A percentile compares a stretch with the other conserved stretches of the same genome.
Evolutionary conservation across 2,329 filamentous ascomycete genomes (phyloP).

Genomic region (Ilyonectria mors-panacis): DNA sequence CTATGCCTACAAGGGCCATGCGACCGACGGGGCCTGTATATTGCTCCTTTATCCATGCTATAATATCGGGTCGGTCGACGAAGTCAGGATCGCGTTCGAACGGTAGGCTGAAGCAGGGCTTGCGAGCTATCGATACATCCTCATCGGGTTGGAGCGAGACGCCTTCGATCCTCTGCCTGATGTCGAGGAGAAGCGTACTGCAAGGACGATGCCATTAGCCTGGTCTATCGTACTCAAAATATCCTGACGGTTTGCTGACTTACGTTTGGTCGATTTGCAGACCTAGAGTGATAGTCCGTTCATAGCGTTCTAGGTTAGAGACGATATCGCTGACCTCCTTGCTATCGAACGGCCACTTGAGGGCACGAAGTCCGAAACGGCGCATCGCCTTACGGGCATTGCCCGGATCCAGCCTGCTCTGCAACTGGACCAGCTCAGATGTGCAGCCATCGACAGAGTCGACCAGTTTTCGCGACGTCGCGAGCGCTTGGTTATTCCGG

Average conservation of each 20-base stretch:
- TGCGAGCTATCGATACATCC: too few species aligned
- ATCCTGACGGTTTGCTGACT: background rate
- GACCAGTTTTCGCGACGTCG: background rate
- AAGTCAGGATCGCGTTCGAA: too few species aligned
- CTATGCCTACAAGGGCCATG: constrained; percentile 52
- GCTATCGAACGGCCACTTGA: constrained; percentile 31
- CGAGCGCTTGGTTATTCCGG: too few species aligned
- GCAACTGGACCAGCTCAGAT: constrained; percentile 10
- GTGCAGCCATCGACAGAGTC: constrained; percentile 19
- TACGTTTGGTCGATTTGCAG: constrained; percentile 19
- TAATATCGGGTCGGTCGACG: too few species aligned
- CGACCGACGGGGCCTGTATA: constrained; percentile 24
- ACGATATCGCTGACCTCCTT: constrained; percentile 20
- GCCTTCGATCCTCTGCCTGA: constrained; percentile 8
- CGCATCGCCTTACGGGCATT: constrained; percentile 16
- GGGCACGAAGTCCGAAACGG: constrained; percentile 23
- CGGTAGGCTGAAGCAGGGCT: too few species aligned
- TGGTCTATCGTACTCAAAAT: background rate
- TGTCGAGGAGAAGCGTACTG: constrained; percentile 22
- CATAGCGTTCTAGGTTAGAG: too few species aligned
- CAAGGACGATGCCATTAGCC: background rate
- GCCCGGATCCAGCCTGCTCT: constrained; percentile 20
- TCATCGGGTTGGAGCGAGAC: background rate
- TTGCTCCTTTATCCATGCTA: background rate
- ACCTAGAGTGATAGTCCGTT: too few species aligned